Evolutionary conservation across 352 stramenopile species (phyloP).

Genomic region (Phytopythium sindhum): DNA sequence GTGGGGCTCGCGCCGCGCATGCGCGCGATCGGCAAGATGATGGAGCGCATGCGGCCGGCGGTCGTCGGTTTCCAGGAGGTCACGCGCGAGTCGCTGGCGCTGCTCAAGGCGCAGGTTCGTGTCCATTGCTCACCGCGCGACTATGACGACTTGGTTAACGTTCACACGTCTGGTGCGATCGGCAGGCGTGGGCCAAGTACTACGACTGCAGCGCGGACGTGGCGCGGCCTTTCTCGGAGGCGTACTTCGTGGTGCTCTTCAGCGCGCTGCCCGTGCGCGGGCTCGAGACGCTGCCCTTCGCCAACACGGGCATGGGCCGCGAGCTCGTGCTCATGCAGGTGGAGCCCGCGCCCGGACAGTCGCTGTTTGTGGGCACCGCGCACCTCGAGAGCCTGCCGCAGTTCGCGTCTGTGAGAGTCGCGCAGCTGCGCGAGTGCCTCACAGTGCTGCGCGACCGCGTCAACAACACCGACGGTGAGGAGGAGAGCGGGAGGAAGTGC

Average conservation of each 20-base stretch:
- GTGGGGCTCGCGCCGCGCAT: slow-evolving; percentile 55
- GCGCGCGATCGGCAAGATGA: slow-evolving; percentile 46
- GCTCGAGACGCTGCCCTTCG: slow-evolving; percentile 63
- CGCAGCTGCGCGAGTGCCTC: slow-evolving; percentile 58
- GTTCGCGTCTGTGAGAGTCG: slow-evolving; percentile 36
- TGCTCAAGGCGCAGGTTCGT: slow-evolving; percentile 44
- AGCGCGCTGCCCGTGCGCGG: slow-evolving; percentile 60
- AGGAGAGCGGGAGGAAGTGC: background rate
- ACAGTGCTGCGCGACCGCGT: slow-evolving; percentile 43
- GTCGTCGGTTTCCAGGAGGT: slow-evolving; percentile 80
- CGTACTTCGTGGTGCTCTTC: slow-evolving; percentile 81
- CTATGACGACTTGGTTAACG: background rate
- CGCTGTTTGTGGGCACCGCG: slow-evolving; percentile 56
- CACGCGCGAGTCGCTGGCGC: slow-evolving; percentile 50
- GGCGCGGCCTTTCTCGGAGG: slow-evolving; percentile 57
- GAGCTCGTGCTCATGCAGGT: slow-evolving; percentile 64
- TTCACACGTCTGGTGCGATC: background rate
- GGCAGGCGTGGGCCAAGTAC: slow-evolving; percentile 51
- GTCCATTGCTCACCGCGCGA: too few species aligned
- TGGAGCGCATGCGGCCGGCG: slow-evolving; percentile 50
- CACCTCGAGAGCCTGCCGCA: slow-evolving; percentile 74
- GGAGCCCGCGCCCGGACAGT: slow-evolving; percentile 36
- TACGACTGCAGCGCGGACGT: slow-evolving; percentile 80
- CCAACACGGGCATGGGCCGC: slow-evolving; percentile 68
- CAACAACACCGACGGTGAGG: slow-evolving; percentile 14